Base-by-base conservation (phyloP, 441 rosid species). In the Aquilaria agallochum region DNA sequence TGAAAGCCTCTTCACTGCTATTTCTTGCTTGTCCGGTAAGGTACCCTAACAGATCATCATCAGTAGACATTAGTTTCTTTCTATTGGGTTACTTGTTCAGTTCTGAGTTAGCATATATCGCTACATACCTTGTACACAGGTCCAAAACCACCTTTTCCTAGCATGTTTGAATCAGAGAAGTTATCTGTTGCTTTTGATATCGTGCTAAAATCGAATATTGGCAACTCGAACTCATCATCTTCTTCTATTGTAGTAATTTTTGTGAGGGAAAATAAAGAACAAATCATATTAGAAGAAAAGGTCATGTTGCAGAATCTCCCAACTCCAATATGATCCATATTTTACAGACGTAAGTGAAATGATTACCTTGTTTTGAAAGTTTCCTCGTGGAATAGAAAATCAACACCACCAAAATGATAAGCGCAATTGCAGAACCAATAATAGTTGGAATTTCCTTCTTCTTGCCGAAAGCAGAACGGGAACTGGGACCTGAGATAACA, bases 1-100 rank as follows among this genome's bases (percentile, higher is more conserved):
- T 42, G 84, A 82, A 6, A 74, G 74, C 63, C 77, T 82, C 58
- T 85, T 80, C 11, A 78, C 83, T 49, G 88, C 88, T 20, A 83
- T 60, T 59, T 79, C 81, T 53, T 74, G 71, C 2, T 74, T 80
- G 0, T 51, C 59, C 9, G 31, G 9, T 8, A 76, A 40, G 2
- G 4, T 53, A 46, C 79, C 79, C 77, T 72, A 61, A 0, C 9
- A 48, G 7, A 14, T 63, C 14, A 53, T 9, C 31, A 34, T 31
- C 11, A 20, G 12, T 11, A 46, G 31, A 47, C 4, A 15, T 47
- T 12, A 7, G 44, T 8, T 52, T 4, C 12, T 8, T 9, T 10
- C 36, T 2, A 14, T 11, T 31, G 1, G 27, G 47, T 30, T 30
- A 4, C 53, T 7, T 2, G 31, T 8, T 9, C 31, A n/a, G 42